phyloP scores from a whole-genome alignment of 768 basidiomycete genomes.

The Podaxis carcinomalis region DNA sequence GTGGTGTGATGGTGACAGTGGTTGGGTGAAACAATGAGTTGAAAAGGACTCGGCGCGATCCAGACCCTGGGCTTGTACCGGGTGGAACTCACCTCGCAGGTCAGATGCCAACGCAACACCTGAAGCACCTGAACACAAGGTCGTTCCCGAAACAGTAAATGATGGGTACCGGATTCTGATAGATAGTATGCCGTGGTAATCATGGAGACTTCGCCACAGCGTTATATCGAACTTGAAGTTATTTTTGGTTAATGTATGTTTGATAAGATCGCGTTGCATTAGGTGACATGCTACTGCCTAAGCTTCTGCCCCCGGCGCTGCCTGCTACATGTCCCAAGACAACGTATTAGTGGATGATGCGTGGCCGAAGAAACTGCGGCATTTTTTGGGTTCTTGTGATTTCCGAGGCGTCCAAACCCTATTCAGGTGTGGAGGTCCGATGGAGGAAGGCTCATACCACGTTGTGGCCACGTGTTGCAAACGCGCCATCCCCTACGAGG shows the following conservation, averaged over 20 bases:
- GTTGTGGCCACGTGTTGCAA: too few relatives aligned
- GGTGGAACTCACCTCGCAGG: neutral
- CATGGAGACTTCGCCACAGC: neutral
- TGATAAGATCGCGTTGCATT: neutral
- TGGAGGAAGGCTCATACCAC: too few relatives aligned
- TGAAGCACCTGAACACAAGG: neutral
- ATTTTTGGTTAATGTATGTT: neutral
- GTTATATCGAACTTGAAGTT: neutral
- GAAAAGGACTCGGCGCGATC: neutral
- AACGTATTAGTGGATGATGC: too few relatives aligned
- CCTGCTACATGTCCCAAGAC: too few relatives aligned
- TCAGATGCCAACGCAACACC: neutral
- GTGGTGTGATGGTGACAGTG: neutral
- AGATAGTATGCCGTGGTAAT: neutral
- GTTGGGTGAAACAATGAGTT: neutral
- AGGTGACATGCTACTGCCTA: too few relatives aligned
- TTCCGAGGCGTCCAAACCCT: too few relatives aligned
- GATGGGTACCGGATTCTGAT: neutral
- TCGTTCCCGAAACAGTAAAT: neutral
- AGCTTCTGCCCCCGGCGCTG: too few relatives aligned
- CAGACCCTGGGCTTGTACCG: neutral
- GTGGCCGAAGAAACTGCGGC: too few relatives aligned
- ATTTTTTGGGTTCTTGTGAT: too few relatives aligned
- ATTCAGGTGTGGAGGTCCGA: too few relatives aligned
- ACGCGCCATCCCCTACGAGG: too few relatives aligned